Base-by-base conservation (phyloP, 2,329 filamentous ascomycete species). In the Shiraia bambusicola region DNA sequence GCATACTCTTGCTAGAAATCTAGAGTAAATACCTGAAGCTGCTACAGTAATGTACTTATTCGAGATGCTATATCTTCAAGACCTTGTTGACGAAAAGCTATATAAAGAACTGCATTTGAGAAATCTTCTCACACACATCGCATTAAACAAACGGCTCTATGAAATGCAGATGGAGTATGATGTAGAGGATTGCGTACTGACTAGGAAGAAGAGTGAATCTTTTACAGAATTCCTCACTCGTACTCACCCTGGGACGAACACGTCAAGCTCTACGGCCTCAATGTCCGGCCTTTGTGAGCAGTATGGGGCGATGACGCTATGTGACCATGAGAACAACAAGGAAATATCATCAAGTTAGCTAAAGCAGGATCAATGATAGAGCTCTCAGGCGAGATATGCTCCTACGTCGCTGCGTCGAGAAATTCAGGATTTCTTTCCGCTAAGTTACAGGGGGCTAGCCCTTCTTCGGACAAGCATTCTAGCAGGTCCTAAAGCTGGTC, bases 31-130 rank as follows among this genome's bases (percentile, higher is more conserved):
- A 42, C 36, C 32, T 42, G 14, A 45, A 45, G 42, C 29, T 13
- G 39, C 45, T 33, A 37, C 14, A 44, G n/a, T n/a, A 25, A 46
- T 49, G 31, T 47, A 49, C 24, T 43, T 49, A 47, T 47, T 43
- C 34, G 8, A 47, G 38, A 49, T 46, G 33, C 46, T 49, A 47
- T 49, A 47, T 47, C 34, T 49, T 39, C 32, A 49, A 49, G 43
- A 49, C 46, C 43, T 49, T 49, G 34, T 49, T 34, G 27, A 49
- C 25, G 14, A 47, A 40, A 46, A 49, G 39, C 38, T 49, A 49
- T 19, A 47, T 15, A 47, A 46, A 46, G 46, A 42, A 42, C 15
- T 40, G 17, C 19, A 38, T 47, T 43, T 49, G 14, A 13, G 27
- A 49, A 46, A 49, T 43, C 16, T 49, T 30, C 17, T 49, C 19